Evolutionary conservation across 2,329 filamentous ascomycete genomes (phyloP).

Genomic region (Fusarium sp.): DNA sequence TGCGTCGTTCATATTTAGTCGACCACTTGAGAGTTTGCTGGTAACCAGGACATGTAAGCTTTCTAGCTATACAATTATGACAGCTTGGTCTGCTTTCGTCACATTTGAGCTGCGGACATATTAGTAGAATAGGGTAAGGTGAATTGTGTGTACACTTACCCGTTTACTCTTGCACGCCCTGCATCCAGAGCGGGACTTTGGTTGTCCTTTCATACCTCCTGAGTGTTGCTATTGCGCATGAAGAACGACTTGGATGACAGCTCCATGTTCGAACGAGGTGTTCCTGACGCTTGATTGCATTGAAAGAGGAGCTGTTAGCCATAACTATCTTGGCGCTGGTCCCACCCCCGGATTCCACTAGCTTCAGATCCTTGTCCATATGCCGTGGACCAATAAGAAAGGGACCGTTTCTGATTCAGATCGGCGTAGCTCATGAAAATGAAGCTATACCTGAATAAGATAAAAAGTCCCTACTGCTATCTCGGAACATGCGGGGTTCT

Average conservation of each 20-base stretch:
- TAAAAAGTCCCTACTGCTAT: slow-evolving; percentile 29
- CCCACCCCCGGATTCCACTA: slow-evolving; percentile 16
- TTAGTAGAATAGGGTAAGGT: background rate
- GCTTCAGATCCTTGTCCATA: background rate
- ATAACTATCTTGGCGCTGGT: background rate
- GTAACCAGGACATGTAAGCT: slow-evolving; percentile 19
- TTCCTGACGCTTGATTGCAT: background rate
- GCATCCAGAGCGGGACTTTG: slow-evolving; percentile 28
- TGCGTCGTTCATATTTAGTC: slow-evolving; percentile 26
- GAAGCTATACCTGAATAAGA: slow-evolving; percentile 26
- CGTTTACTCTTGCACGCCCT: slow-evolving; percentile 24
- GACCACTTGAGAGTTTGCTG: slow-evolving; percentile 34
- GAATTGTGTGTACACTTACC: background rate
- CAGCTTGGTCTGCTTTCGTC: slow-evolving; percentile 25
- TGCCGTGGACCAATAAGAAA: slow-evolving; percentile 18
- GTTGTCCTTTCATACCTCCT: slow-evolving; percentile 25
- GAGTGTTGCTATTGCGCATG: background rate
- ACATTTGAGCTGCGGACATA: slow-evolving; percentile 20
- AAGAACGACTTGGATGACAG: background rate
- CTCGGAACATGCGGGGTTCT: slow-evolving; percentile 14
- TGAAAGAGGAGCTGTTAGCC: slow-evolving; percentile 5
- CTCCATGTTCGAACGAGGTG: background rate
- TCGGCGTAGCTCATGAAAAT: background rate
- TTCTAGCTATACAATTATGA: slow-evolving; percentile 13
- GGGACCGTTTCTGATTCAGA: background rate